Evolutionary conservation across 2,329 filamentous ascomycete genomes (phyloP), one percentile per base, ranked within the genome.

Genomic region (Sclerotinia sclerotiorum): DNA sequence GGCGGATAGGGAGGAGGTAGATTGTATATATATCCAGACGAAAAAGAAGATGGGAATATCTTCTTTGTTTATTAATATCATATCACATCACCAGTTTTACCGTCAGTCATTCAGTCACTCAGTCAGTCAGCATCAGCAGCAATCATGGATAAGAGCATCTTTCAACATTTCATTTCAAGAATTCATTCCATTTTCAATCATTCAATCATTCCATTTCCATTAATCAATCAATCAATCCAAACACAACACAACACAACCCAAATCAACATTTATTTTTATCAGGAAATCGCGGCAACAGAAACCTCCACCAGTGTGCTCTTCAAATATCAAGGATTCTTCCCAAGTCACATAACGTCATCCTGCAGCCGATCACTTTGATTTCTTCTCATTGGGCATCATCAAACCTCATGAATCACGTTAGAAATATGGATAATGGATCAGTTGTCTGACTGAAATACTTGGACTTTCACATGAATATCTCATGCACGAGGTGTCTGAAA

Each of bases 261-360:
- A 42, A 29, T 19, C 52, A 55, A 32, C 17, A 29, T 17, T 29
- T 5, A 27, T 54, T 60, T 60, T 57, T 32, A 57, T 15, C 5
- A 66, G 54, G 54, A 48, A 42, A 66, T 49, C 42, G 57, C 57
- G 57, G 57, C 57, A 60, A 46, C 29, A 21, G 11, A 39, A 39
- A 8, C 11, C 52, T 55, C 52, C 7, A 0, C 51, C n/a, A n/a
- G n/a, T n/a, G n/a, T n/a, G n/a, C n/a, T n/a, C 29, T 29, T 29
- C 29, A 35, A 54, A 21, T 27, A 29, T 21, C 39, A 42, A 54
- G 27, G 52, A 54, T 54, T 8, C 11, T 32, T 21, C 21, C 27
- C 17, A 21, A n/a, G n/a, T 24, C 11, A 57, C 39, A n/a, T 49
- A 27, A 55, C 66, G 66, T 52, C 66, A 68, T 46, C 49, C 27